Conservation (phyloP, 345 rosid genomes). For the Carallia pectinifolia region DNA sequence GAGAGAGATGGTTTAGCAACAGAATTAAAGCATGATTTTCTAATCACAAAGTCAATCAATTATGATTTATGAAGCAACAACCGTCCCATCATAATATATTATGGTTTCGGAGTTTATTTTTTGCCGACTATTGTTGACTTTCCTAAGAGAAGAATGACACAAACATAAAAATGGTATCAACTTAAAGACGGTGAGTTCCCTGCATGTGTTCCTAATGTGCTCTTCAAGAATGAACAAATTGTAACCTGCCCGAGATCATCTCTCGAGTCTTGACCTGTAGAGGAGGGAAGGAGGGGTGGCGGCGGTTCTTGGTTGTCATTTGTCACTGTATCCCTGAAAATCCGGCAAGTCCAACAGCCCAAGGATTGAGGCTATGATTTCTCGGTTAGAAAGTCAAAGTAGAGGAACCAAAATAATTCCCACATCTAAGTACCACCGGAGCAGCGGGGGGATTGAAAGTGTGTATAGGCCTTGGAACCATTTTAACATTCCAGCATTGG, state of each 20-base stretch:
- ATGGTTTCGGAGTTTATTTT: not conserved
- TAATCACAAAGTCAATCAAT: slow-evolving; percentile 1
- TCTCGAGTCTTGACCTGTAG: too few species aligned
- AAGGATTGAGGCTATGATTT: too few species aligned
- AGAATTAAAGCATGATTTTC: not conserved
- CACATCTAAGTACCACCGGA: too few species aligned
- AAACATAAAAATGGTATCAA: not conserved
- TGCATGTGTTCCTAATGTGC: slow-evolving; percentile 8
- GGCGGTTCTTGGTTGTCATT: too few species aligned
- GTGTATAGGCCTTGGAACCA: too few species aligned
- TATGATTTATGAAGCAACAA: slow-evolving; percentile 17
- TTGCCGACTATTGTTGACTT: not conserved
- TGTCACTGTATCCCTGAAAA: too few species aligned
- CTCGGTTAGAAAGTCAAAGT: too few species aligned
- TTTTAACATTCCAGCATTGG: too few species aligned
- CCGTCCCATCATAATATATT: slow-evolving; percentile 7
- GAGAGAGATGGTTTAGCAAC: not conserved
- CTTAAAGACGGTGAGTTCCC: not conserved
- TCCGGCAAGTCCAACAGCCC: too few species aligned
- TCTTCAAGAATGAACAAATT: slow-evolving; percentile 10
- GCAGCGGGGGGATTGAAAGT: too few species aligned
- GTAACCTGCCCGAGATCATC: slow-evolving; percentile 15
- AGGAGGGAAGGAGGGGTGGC: too few species aligned
- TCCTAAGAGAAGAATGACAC: not conserved
- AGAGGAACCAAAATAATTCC: too few species aligned